Percentiles rank a stretch among this genome's conserved stretches.
These are phyloP conservation scores for Syzygium jambos DNA, from an alignment of 345 rosid species.

Conservation along the genomic window DNA sequence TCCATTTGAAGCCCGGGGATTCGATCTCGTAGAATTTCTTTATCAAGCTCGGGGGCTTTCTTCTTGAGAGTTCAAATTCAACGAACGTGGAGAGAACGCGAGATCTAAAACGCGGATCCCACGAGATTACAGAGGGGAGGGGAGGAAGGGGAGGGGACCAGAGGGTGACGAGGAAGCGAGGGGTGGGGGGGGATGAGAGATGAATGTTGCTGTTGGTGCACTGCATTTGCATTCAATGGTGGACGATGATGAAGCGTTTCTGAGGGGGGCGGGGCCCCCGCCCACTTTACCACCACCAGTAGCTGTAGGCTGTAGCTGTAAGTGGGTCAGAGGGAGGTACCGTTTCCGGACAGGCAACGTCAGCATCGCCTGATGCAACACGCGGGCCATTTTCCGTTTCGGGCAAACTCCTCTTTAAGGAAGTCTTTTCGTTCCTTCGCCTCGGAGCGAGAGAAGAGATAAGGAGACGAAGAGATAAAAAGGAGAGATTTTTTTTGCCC, in stretches of 20 bases:
- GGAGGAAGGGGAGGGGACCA: not conserved
- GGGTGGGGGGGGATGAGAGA: not conserved
- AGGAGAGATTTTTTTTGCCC: not conserved
- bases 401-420: conserved; percentile 22
- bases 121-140: not conserved
- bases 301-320: conserved; percentile 1
- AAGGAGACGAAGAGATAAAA: not conserved
- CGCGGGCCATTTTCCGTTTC: conserved; percentile 16
- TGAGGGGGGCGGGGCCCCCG: not conserved
- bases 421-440: conserved; percentile 12
- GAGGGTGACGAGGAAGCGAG: not conserved
- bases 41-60: no score
- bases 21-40: no score
- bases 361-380: conserved; percentile 31
- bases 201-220: not conserved
- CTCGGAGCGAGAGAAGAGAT: not conserved
- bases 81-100: no score
- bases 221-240: not conserved
- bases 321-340: conserved; percentile 20
- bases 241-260: not conserved
- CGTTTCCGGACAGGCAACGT: conserved; percentile 26
- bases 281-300: not conserved
- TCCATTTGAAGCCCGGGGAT: no score
- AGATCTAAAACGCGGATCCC: no score
- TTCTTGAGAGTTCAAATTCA: not conserved